Percentiles rank a stretch among this genome's conserved stretches.
Evolutionary conservation across 225 moss, liverwort and hornwort genomes (phyloP).

Genomic region (Bryoerythrophyllum caledonicum): DNA sequence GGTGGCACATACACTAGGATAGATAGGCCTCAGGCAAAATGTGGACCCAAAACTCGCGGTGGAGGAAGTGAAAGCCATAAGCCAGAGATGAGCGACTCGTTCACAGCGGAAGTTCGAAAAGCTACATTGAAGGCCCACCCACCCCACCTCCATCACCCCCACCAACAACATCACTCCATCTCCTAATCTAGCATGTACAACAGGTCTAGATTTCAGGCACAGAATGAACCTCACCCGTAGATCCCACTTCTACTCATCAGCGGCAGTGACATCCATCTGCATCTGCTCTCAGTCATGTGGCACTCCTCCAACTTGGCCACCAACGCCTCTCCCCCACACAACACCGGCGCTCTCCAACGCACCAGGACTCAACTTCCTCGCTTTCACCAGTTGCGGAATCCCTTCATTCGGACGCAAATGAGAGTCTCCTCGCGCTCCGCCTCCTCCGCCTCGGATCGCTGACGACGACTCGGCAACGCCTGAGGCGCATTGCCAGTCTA

Average conservation of each 20-base stretch:
- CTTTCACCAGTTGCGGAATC: background rate
- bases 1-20: no score
- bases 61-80: background rate
- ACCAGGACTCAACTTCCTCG: background rate
- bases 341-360: background rate
- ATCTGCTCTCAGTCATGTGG: background rate
- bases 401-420: background rate
- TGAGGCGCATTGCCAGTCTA: no score
- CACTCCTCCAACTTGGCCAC: background rate
- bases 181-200: no score
- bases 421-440: background rate
- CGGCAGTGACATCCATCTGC: constrained; percentile 1
- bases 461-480: no score
- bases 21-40: no score
- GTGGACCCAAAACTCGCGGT: background rate
- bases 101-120: background rate
- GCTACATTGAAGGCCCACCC: background rate
- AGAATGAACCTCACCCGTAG: no score
- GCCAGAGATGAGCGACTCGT: background rate
- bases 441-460: background rate
- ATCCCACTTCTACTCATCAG: no score
- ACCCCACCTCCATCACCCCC: background rate
- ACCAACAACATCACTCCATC: background rate
- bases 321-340: background rate
- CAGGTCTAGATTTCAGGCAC: no score